phyloP scores from a whole-genome alignment of 2,329 filamentous ascomycete genomes.

The Cladophialophora psammophila region DNA sequence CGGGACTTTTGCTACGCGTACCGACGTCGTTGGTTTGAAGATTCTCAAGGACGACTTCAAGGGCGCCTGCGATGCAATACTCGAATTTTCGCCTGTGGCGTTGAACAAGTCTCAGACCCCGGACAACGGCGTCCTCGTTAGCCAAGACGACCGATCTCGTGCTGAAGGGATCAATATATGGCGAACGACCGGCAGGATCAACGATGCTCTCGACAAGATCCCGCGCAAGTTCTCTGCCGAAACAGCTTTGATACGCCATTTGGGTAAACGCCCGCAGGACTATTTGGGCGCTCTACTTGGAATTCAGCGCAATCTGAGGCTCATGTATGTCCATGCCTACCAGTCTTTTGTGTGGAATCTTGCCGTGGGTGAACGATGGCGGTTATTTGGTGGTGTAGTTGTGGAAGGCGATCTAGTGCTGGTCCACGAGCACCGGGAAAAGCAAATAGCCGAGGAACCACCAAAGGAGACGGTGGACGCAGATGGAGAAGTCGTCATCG shows the following conservation, averaged over 20 bases:
- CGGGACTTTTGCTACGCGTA: conserved; percentile 84
- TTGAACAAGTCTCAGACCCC: conserved; percentile 62
- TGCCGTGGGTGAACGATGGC: conserved; percentile 81
- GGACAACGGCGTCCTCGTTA: conserved; percentile 41
- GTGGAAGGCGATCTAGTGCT: conserved; percentile 87
- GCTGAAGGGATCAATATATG: conserved; percentile 81
- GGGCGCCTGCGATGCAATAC: conserved; percentile 77
- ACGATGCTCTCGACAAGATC: conserved; percentile 70
- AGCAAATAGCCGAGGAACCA: conserved; percentile 45
- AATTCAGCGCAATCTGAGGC: conserved; percentile 80
- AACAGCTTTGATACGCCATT: conserved; percentile 76
- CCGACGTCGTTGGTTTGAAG: conserved; percentile 81
- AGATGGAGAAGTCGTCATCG: conserved; percentile 71
- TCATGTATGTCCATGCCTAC: conserved; percentile 97
- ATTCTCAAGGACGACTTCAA: conserved; percentile 84
- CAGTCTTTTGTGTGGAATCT: conserved; percentile 95
- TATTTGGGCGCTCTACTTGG: conserved; percentile 80
- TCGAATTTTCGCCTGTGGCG: conserved; percentile 73
- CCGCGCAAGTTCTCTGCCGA: conserved; percentile 86
- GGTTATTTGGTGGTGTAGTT: conserved; percentile 73
- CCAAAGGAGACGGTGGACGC: conserved; percentile 57
- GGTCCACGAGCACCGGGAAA: conserved; percentile 63
- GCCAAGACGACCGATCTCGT: conserved; percentile 75
- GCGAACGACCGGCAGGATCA: conserved; percentile 65
- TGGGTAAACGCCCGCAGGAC: conserved; percentile 68